Base-by-base conservation (phyloP, 2,329 filamentous ascomycete genomes). In the Neospermospora avenae region DNA sequence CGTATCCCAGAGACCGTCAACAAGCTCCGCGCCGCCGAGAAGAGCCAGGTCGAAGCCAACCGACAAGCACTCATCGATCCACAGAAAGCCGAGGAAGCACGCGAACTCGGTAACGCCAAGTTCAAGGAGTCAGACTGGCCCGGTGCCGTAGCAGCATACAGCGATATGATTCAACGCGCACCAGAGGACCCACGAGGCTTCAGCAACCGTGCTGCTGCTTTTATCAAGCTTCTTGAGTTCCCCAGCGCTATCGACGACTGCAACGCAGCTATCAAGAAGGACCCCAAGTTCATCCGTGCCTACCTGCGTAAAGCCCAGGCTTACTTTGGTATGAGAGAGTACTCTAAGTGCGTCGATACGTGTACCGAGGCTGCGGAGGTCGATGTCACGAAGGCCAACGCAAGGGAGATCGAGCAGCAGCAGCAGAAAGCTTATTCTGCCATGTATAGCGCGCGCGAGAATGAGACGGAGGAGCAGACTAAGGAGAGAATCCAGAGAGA, bases 101-200 rank as follows among this genome's bases (percentile, higher is more conserved):
- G 95, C 68, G 91, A 96, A 75, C 86, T 96, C 61, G 95, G 95
- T 46, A 97, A 97, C 78, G 85, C 90, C 76, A 96, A 96, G 77
- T 99, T 99, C 84, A 98, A 98, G 82, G 91, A 92, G 70, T 88
- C 84, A 34, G 93, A 99, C 77, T 98, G 93, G 90, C 93, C 95
- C 11, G 95, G 85, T 56, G 95, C 95, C 10, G 93, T 99, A 28
- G 92, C 91, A 46, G 91, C 93, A 0, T 99, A 99, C 80, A 85
- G 82, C 1, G 95, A 99, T 80, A 97, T 98, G 93, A 89, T 89
- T 76, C 97, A 97, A 84, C 92, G 95, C 60, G 89, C 91, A 0
- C 95, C 96, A 5, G 84, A 96, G 0, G 95, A 99, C 73, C 88
- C 95, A 42, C 88, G 96, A 69, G 93, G 95, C 45, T 99, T 95